These are phyloP conservation scores for Lachnellula occidentalis DNA, from an alignment of 2,329 filamentous ascomycete species.

Conservation along the genomic window DNA sequence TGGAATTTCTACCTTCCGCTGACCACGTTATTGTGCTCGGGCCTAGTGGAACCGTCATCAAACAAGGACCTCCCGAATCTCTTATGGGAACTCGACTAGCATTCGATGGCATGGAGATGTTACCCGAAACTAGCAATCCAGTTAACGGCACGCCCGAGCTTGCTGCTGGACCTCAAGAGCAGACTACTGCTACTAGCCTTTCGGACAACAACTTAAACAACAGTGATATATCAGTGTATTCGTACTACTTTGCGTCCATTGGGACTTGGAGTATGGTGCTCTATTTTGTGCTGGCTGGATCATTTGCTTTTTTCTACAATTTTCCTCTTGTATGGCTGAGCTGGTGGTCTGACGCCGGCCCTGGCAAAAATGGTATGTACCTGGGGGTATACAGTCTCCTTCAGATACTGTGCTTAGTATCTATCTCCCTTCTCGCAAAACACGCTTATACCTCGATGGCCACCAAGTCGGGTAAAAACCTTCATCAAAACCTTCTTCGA, in stretches of 20 bases:
- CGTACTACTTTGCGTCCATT: neutral
- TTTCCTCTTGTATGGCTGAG: neutral
- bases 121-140: neutral
- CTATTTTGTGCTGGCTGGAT: neutral
- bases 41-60: neutral
- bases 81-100: neutral
- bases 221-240: neutral
- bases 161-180: no score
- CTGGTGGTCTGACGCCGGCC: neutral
- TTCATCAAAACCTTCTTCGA: neutral
- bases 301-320: neutral
- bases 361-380: neutral
- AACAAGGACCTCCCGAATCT: neutral
- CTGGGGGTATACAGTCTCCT: neutral
- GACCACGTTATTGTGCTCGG: neutral
- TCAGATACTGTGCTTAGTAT: no score
- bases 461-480: neutral
- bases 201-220: no score
- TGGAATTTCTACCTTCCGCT: constrained; percentile 20
- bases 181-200: no score
- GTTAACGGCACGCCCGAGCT: neutral
- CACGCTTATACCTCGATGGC: neutral
- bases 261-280: neutral
- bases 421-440: no score
- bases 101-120: constrained; percentile 8